Evolutionary conservation across 2,329 filamentous ascomycete species (phyloP).

Genomic region (Ramichloridium luteum): DNA sequence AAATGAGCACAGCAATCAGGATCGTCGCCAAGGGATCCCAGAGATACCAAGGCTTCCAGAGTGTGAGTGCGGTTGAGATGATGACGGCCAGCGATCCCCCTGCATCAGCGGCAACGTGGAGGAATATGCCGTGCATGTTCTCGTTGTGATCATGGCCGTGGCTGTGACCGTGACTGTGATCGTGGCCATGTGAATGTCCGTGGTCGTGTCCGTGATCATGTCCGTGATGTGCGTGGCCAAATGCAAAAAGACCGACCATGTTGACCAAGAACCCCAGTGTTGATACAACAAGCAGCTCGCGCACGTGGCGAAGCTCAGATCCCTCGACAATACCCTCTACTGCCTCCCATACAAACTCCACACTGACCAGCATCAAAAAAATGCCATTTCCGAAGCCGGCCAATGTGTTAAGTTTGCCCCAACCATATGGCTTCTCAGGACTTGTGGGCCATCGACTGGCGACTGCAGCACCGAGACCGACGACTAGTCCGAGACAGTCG

Average conservation of each 20-base stretch:
- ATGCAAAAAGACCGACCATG: constrained; percentile 79
- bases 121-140: constrained; percentile 95
- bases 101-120: constrained; percentile 90
- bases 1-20: constrained; percentile 84
- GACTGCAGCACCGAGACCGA: constrained; percentile 82
- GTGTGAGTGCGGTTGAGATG: constrained; percentile 74
- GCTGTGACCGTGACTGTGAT: constrained; percentile 13
- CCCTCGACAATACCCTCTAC: constrained; percentile 77
- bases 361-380: constrained; percentile 85
- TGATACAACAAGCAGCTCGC: constrained; percentile 81
- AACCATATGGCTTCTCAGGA: constrained; percentile 80
- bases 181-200: constrained; percentile 40
- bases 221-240: constrained; percentile 46
- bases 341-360: constrained; percentile 93
- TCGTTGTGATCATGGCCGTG: constrained; percentile 54
- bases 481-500: constrained; percentile 82
- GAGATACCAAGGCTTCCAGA: constrained; percentile 78
- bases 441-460: constrained; percentile 95
- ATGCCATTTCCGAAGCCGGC: constrained; percentile 95
- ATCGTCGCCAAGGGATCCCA: constrained; percentile 94
- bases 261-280: constrained; percentile 79
- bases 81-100: constrained; percentile 92
- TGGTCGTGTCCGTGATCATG: constrained; percentile 38
- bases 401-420: constrained; percentile 91
- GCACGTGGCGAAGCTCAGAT: constrained; percentile 67